Evolutionary conservation across 345 rosid species (phyloP), one percentile per base, ranked within the genome.

Genomic region (Lagerstroemia speciosa): DNA sequence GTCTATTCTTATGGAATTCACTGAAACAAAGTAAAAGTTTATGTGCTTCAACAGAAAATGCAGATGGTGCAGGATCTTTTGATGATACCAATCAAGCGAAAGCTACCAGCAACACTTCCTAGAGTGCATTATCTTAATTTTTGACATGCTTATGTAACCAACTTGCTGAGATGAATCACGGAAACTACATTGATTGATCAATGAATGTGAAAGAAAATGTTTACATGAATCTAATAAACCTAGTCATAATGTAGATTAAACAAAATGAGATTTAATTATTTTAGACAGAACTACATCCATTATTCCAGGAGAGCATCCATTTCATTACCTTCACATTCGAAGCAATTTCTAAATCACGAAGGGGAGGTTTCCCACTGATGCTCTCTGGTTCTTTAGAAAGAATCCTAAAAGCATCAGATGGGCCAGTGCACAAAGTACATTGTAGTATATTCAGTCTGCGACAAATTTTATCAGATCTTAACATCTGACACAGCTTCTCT

Each of bases 361-460:
- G 71, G 60, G 69, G 69, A 66, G 64, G 52, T n/a, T 66, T 66
- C 64, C 66, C 68, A 34, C 70, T 66, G 30, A 68, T 71, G 78
- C 65, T 72, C 24, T 75, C 87, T 71, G 73, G 33, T 69, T 84
- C 83, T 62, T 70, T 52, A 11, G 85, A 19, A 37, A 91, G 86
- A 65, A 82, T 78, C 61, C 85, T 76, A 75, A 89, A 93, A 62
- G 94, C 81, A 74, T 70, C 73, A 67, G 88, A 70, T 67, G 77
- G 33, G 78, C 77, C 84, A 69, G 87, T 78, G 76, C 89, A 87
- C 22, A 75, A 53, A 79, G 73, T 78, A 74, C 94, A 84, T 64
- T 83, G 73, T 69, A 76, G 64, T 65, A 83, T 76, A 68, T 70
- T 62, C 38, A 77, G 70, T 27, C 62, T 80, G 78, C 79, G 33